Conservation (phyloP, 768 basidiomycete species). For the Leccinum truebloodii region DNA sequence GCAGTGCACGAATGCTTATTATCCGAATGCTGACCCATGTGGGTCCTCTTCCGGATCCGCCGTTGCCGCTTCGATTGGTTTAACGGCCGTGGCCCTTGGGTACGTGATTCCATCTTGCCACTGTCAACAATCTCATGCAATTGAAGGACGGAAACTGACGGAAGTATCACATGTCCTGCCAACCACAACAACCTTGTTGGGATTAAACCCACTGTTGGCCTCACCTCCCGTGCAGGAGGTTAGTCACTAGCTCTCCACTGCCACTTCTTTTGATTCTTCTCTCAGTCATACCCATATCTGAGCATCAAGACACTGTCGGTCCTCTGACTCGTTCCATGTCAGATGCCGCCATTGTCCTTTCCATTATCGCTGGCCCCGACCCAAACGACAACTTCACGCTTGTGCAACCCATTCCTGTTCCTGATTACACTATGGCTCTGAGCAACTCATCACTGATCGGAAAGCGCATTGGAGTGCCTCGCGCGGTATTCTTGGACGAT, state of each 20-base stretch:
- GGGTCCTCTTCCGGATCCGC: conserved; percentile 64
- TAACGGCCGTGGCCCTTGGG: conserved; percentile 47
- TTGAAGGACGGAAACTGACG: conserved; percentile 47
- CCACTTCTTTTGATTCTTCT: background rate
- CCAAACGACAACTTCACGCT: conserved; percentile 56
- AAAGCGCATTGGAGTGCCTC: conserved; percentile 55
- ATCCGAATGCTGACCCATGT: conserved; percentile 51
- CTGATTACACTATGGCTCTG: conserved; percentile 57
- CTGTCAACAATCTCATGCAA: background rate
- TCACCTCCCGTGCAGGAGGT: conserved; percentile 63
- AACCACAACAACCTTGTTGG: conserved; percentile 58
- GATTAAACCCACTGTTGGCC: conserved; percentile 60
- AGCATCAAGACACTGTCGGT: conserved; percentile 59
- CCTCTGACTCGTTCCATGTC: conserved; percentile 54
- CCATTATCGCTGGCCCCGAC: conserved; percentile 57
- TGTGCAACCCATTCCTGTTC: conserved; percentile 51
- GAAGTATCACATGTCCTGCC: conserved; percentile 55
- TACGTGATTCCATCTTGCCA: background rate
- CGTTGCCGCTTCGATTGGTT: conserved; percentile 51
- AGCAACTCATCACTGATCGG: conserved; percentile 47
- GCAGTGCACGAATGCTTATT: conserved; percentile 52
- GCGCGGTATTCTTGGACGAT: conserved; percentile 36
- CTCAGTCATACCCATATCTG: conserved; percentile 56
- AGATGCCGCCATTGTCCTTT: conserved; percentile 56
- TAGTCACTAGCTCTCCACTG: background rate